Conservation (phyloP, 805 yeast species). For the Suhomyces xylopsoci region DNA sequence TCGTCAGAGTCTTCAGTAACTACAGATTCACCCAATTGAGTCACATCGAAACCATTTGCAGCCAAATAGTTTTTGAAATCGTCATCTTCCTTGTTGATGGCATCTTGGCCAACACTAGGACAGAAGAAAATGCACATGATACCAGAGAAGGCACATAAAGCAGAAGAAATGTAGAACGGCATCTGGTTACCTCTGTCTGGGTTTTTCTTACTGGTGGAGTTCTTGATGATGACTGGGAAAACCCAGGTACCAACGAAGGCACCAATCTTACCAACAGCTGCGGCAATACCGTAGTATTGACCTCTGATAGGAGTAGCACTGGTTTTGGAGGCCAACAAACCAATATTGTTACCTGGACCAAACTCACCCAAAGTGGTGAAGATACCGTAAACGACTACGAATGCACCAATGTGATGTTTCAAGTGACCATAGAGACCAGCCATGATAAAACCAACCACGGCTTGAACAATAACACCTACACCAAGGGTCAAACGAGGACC, state of each 20-base stretch:
- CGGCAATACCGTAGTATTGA: slow-evolving; percentile 85
- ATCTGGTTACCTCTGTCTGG: slow-evolving; percentile 59
- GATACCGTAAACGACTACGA: slow-evolving; percentile 84
- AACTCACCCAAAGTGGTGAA: slow-evolving; percentile 87
- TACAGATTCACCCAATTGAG: slow-evolving; percentile 46
- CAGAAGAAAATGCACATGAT: slow-evolving; percentile 63
- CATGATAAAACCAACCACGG: slow-evolving; percentile 78
- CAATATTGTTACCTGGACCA: slow-evolving; percentile 92
- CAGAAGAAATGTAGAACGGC: slow-evolving; percentile 80
- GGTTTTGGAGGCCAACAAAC: slow-evolving; percentile 82
- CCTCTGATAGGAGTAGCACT: slow-evolving; percentile 87
- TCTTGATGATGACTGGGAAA: slow-evolving; percentile 73
- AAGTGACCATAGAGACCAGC: slow-evolving; percentile 64
- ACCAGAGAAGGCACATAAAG: slow-evolving; percentile 72
- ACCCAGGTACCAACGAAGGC: slow-evolving; percentile 89
- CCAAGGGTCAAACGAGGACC: slow-evolving; percentile 86
- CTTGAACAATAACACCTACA: slow-evolving; percentile 69
- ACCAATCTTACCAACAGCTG: slow-evolving; percentile 89
- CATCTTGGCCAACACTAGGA: slow-evolving; percentile 82
- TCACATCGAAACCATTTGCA: slow-evolving; percentile 66
- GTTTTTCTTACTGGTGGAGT: slow-evolving; percentile 42
- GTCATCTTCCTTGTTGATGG: slow-evolving; percentile 74
- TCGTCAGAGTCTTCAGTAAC: slow-evolving; percentile 5
- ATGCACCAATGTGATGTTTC: slow-evolving; percentile 64
- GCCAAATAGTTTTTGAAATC: slow-evolving; percentile 65